phyloP scores from a whole-genome alignment of 805 yeast genomes.

The Candida krabiensis region DNA sequence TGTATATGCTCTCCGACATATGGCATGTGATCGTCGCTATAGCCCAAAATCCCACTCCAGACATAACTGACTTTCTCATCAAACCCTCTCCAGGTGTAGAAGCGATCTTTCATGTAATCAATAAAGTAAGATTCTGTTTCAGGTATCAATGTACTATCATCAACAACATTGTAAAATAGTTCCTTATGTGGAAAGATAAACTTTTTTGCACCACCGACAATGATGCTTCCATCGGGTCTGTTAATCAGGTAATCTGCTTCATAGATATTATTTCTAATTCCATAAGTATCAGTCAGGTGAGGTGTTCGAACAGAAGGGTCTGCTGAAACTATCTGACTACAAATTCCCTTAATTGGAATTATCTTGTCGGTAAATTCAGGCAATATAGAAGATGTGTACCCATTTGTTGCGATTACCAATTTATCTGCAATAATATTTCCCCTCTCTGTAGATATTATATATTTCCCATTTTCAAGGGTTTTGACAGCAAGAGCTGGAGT shows the following conservation, averaged over 20 bases:
- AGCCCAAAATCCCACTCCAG: slow-evolving; percentile 50
- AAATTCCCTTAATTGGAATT: slow-evolving; percentile 36
- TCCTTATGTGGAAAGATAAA: slow-evolving; percentile 25
- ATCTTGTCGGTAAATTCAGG: slow-evolving; percentile 28
- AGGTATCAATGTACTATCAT: slow-evolving; percentile 36
- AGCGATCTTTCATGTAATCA: slow-evolving; percentile 31
- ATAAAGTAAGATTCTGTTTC: slow-evolving; percentile 24
- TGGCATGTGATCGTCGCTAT: slow-evolving; percentile 39
- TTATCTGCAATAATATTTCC: slow-evolving; percentile 28
- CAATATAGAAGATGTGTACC: slow-evolving; percentile 24
- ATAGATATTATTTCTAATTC: slow-evolving; percentile 19
- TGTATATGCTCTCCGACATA: slow-evolving; percentile 39
- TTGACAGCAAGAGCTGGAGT: slow-evolving; percentile 34
- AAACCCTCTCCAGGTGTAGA: slow-evolving; percentile 31
- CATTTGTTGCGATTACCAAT: slow-evolving; percentile 39
- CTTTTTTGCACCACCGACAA: slow-evolving; percentile 36
- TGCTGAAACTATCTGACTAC: slow-evolving; percentile 28
- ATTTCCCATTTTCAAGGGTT: slow-evolving; percentile 26
- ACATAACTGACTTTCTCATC: slow-evolving; percentile 24
- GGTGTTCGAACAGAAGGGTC: slow-evolving; percentile 18
- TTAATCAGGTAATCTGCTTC: slow-evolving; percentile 33
- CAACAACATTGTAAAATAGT: slow-evolving; percentile 32
- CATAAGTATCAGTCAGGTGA: slow-evolving; percentile 34
- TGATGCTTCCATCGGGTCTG: slow-evolving; percentile 38
- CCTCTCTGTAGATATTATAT: slow-evolving; percentile 29